phyloP scores from a whole-genome alignment of 2,329 filamentous ascomycete species.

The Sclerotinia nivalis region DNA sequence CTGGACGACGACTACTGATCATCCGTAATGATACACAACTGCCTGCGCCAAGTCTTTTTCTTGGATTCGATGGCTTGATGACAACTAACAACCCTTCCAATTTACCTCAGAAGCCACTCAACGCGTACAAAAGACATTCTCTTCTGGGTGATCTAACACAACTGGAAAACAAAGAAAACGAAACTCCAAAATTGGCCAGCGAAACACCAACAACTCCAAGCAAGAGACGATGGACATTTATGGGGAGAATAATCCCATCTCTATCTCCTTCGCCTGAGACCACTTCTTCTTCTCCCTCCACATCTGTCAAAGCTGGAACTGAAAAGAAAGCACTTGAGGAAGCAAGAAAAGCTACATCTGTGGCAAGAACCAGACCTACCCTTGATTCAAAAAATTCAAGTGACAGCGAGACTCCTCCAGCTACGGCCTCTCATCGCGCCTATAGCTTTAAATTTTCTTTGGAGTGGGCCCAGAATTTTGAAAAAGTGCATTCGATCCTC shows the following conservation, averaged over 20 bases:
- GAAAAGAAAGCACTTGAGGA: slow-evolving; percentile 52
- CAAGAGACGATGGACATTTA: slow-evolving; percentile 63
- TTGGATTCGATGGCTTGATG: slow-evolving; percentile 62
- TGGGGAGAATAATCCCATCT: slow-evolving; percentile 62
- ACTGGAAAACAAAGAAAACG: slow-evolving; percentile 26
- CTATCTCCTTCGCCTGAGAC: slow-evolving; percentile 34
- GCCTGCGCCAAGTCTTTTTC: slow-evolving; percentile 47
- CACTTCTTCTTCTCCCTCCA: slow-evolving; percentile 22
- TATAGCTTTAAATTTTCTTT: slow-evolving; percentile 76
- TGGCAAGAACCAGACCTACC: slow-evolving; percentile 44
- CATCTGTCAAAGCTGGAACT: slow-evolving; percentile 12
- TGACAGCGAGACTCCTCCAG: slow-evolving; percentile 54
- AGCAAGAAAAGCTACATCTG: slow-evolving; percentile 52
- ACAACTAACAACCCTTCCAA: slow-evolving; percentile 24
- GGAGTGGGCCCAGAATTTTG: slow-evolving; percentile 59
- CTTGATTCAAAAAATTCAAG: slow-evolving; percentile 56
- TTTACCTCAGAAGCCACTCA: slow-evolving; percentile 27
- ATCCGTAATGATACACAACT: slow-evolving; percentile 62
- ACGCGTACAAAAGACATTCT: slow-evolving; percentile 37
- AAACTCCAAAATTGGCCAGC: slow-evolving; percentile 27
- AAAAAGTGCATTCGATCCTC: slow-evolving; percentile 27
- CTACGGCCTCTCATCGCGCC: slow-evolving; percentile 45
- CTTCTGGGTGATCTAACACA: slow-evolving; percentile 29
- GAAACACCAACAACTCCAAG: slow-evolving; percentile 31
- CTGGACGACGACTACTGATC: slow-evolving; percentile 67